Evolutionary conservation across 208 protist species (phyloP).

Genomic region (Leptomonas pyrrhocoris): DNA sequence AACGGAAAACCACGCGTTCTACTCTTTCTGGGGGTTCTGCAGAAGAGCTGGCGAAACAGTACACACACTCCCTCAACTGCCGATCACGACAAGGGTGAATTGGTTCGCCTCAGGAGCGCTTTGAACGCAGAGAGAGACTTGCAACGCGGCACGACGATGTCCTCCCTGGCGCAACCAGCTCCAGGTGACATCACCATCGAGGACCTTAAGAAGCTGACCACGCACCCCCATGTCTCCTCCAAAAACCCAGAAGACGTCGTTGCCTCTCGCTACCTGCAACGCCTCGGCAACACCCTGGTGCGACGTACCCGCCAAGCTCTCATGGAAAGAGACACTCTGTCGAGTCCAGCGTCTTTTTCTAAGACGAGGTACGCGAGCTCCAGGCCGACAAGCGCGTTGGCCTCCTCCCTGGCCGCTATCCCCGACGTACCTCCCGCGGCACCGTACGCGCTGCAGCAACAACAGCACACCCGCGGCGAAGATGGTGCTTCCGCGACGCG

Average conservation of each 20-base stretch:
- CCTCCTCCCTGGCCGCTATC: not conserved
- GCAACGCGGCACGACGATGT: conserved; percentile 6
- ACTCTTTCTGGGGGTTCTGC: too few relatives aligned
- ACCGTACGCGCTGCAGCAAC: not conserved
- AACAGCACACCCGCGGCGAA: not conserved
- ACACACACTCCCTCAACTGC: too few relatives aligned
- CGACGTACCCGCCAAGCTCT: not conserved
- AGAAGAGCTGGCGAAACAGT: too few relatives aligned
- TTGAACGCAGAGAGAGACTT: too few relatives aligned
- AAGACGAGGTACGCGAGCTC: not conserved
- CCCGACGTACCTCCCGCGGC: not conserved
- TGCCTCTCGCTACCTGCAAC: conserved; percentile 29
- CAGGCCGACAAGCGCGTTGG: not conserved
- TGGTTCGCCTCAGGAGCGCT: too few relatives aligned
- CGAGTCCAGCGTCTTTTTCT: conserved; percentile 4
- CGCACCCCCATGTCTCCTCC: not conserved
- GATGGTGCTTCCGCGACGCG: conserved; percentile 15
- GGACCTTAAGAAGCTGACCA: too few relatives aligned
- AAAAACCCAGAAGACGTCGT: conserved; percentile 25
- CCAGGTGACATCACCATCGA: not conserved
- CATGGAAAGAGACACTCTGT: not conserved
- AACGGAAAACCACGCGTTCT: too few relatives aligned
- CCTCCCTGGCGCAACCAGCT: not conserved
- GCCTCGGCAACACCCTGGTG: conserved; percentile 30
- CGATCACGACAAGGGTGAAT: too few relatives aligned